Conservation (phyloP, 1,139 yeast species). For the Magnusiomyces magnusii region DNA sequence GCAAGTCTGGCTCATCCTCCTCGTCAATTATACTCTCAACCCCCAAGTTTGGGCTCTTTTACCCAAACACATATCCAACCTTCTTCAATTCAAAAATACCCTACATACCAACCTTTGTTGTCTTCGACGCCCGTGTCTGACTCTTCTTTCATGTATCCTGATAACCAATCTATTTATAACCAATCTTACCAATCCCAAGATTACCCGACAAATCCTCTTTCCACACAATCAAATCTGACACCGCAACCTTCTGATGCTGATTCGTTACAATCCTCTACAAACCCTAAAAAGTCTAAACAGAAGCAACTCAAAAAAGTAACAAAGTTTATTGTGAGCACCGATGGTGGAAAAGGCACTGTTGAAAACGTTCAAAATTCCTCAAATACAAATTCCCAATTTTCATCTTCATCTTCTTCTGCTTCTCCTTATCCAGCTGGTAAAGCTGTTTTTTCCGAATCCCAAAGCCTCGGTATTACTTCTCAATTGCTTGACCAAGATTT, state of each 20-base stretch:
- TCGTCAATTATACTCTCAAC: background rate
- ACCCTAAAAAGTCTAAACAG: background rate
- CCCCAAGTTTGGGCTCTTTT: background rate
- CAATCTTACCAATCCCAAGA: background rate
- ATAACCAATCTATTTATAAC: background rate
- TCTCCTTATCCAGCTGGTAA: conserved; percentile 34
- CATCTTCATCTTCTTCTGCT: background rate
- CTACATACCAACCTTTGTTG: background rate
- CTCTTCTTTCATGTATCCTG: background rate
- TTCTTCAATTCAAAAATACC: background rate
- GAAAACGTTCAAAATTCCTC: background rate
- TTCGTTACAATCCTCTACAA: background rate
- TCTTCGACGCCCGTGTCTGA: background rate
- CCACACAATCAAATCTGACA: background rate
- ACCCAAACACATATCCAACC: background rate
- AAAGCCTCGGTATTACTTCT: conserved; percentile 22
- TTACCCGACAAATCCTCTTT: background rate
- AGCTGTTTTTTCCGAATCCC: conserved; percentile 36
- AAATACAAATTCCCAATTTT: too few species aligned
- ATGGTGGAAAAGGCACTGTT: background rate
- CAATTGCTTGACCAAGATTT: conserved; percentile 47
- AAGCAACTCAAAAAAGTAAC: background rate
- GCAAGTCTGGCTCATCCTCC: background rate
- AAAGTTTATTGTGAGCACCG: background rate
- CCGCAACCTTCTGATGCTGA: background rate